phyloP scores from a whole-genome alignment of 345 rosid genomes.

The Gossypium australe region DNA sequence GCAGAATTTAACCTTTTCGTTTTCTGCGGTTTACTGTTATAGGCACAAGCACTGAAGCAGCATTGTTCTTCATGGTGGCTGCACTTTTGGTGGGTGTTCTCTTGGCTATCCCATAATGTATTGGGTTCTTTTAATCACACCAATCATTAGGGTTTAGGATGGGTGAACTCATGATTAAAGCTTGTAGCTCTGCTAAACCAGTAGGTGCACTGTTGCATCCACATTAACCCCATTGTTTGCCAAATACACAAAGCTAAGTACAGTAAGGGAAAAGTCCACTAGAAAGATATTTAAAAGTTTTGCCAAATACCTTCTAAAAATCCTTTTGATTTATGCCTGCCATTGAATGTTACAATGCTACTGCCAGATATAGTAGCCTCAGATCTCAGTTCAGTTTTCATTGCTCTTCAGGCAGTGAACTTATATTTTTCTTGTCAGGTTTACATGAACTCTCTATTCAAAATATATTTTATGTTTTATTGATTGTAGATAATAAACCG shows the following conservation, averaged over 20 bases:
- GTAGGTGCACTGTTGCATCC: too few species aligned
- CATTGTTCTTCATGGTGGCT: neutral
- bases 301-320: neutral
- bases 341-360: neutral
- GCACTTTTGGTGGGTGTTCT: neutral
- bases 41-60: neutral
- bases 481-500: constrained; percentile 12
- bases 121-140: neutral
- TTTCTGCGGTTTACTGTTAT: neutral
- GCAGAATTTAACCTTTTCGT: neutral
- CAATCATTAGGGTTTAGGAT: neutral
- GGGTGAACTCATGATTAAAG: too few species aligned
- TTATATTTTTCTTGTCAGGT: neutral
- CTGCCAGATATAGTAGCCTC: neutral
- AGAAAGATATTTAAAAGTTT: neutral
- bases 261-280: neutral
- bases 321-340: neutral
- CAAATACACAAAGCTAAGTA: neutral
- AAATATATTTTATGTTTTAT: too few species aligned
- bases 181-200: too few species aligned
- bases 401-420: neutral
- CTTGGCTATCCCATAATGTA: neutral
- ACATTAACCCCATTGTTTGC: neutral
- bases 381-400: neutral
- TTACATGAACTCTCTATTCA: too few species aligned